Percentiles rank a stretch among this genome's conserved stretches.
Conservation (phyloP, 371 early-diverging fungal species). For the Funneliformis caledonium region DNA sequence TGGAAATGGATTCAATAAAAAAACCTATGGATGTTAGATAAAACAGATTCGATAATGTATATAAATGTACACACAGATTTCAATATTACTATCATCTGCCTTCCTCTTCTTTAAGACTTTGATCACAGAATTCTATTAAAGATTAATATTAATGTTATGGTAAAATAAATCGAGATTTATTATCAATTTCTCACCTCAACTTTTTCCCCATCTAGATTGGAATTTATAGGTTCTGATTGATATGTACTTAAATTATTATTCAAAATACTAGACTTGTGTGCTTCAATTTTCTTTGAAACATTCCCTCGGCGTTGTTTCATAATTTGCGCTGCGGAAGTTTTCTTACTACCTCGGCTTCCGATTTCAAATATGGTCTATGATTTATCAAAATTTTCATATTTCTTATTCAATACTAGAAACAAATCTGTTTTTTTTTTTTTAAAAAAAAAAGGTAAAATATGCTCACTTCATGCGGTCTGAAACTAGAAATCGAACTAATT, state of each 20-base stretch:
- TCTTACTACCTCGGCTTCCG: conserved; percentile 79
- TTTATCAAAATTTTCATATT: neutral
- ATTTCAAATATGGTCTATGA: conserved; percentile 89
- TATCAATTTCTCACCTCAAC: conserved; percentile 24
- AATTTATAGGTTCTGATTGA: too few relatives aligned
- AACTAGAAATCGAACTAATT: conserved; percentile 75
- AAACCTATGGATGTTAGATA: conserved; percentile 38
- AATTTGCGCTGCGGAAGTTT: conserved; percentile 70
- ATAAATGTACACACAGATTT: neutral
- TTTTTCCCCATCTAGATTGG: conserved; percentile 8
- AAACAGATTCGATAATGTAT: conserved; percentile 38
- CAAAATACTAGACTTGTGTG: conserved; percentile 47
- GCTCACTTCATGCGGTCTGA: conserved; percentile 75
- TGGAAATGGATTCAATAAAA: neutral
- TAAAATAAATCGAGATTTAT: conserved; percentile 22
- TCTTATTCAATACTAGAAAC: neutral
- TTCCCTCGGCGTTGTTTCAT: conserved; percentile 80
- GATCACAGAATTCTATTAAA: neutral
- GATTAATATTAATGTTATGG: neutral
- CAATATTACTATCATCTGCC: neutral
- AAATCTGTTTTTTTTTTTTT: too few relatives aligned
- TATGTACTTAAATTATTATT: neutral
- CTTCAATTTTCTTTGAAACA: conserved; percentile 64
- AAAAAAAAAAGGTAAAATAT: neutral
- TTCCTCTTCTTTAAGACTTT: neutral